Percentiles rank a stretch among this genome's conserved stretches.
phyloP scores from a whole-genome alignment of 1,139 yeast species.

The Nakaseomyces delphensis region DNA sequence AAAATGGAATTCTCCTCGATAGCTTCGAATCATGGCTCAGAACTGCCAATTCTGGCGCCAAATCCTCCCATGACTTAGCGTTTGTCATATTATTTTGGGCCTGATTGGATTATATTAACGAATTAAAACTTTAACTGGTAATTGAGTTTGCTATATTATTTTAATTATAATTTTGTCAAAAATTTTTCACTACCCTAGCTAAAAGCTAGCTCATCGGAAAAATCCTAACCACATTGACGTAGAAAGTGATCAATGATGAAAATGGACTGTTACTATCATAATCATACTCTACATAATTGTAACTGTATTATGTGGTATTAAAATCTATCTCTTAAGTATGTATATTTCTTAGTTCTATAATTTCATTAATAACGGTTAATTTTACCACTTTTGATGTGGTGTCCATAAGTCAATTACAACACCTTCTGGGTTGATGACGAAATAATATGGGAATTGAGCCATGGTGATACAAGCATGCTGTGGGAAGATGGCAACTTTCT shows the following conservation, averaged over 20 bases:
- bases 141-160: neutral
- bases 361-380: too few species aligned
- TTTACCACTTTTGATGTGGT: slow-evolving; percentile 53
- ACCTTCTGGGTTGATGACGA: slow-evolving; percentile 42
- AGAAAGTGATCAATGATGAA: neutral
- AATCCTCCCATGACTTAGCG: slow-evolving; percentile 17
- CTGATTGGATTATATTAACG: neutral
- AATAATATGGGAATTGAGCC: slow-evolving; percentile 53
- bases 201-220: neutral
- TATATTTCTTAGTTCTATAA: too few species aligned
- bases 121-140: neutral
- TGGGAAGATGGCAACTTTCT: slow-evolving; percentile 49
- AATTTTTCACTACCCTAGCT: neutral
- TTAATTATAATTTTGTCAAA: neutral
- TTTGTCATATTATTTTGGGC: neutral
- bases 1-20: slow-evolving; percentile 18
- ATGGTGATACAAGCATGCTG: slow-evolving; percentile 74
- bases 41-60: slow-evolving; percentile 16
- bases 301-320: too few species aligned
- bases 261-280: too few species aligned
- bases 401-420: slow-evolving; percentile 60
- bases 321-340: too few species aligned
- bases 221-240: neutral
- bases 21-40: slow-evolving; percentile 17
- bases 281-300: too few species aligned